A percentile compares a stretch with the other conserved stretches of the same genome.
These are phyloP conservation scores for Venturia pyrina DNA, from an alignment of 2,329 filamentous ascomycete genomes.

Conservation along the genomic window DNA sequence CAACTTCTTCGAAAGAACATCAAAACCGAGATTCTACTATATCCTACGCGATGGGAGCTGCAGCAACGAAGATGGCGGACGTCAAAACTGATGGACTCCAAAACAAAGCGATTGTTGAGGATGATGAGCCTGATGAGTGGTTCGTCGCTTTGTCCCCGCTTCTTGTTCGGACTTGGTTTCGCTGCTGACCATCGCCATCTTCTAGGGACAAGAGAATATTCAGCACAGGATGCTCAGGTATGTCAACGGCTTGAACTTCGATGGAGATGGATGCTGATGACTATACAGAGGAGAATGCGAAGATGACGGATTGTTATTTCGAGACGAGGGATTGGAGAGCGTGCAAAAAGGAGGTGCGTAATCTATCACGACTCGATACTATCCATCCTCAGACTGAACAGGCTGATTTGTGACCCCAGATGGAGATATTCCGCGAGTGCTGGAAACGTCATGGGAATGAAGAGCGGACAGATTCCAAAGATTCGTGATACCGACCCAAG, in stretches of 20 bases:
- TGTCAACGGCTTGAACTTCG: background rate
- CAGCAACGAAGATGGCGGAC: constrained; percentile 7
- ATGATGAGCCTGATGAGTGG: constrained; percentile 95
- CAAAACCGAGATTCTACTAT: background rate
- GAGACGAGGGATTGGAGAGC: constrained; percentile 92
- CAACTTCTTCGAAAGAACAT: background rate
- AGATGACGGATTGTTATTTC: constrained; percentile 90
- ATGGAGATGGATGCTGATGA: background rate
- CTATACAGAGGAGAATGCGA: constrained; percentile 67
- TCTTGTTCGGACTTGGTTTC: background rate
- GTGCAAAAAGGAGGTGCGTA: constrained; percentile 75
- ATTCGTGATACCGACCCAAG: background rate
- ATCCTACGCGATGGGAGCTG: background rate
- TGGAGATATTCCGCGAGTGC: constrained; percentile 80
- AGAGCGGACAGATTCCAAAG: constrained; percentile 51
- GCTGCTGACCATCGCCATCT: constrained; percentile 13
- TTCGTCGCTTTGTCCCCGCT: constrained; percentile 35
- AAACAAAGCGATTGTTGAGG: constrained; percentile 41
- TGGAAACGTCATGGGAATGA: constrained; percentile 90
- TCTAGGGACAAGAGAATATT: constrained; percentile 93
- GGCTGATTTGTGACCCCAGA: constrained; percentile 42
- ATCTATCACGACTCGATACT: background rate
- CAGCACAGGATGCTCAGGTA: constrained; percentile 88
- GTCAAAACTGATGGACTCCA: constrained; percentile 20
- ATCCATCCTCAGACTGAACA: constrained; percentile 9